Conservation (phyloP, 306 rosid species). For the Medicago arabica region DNA sequence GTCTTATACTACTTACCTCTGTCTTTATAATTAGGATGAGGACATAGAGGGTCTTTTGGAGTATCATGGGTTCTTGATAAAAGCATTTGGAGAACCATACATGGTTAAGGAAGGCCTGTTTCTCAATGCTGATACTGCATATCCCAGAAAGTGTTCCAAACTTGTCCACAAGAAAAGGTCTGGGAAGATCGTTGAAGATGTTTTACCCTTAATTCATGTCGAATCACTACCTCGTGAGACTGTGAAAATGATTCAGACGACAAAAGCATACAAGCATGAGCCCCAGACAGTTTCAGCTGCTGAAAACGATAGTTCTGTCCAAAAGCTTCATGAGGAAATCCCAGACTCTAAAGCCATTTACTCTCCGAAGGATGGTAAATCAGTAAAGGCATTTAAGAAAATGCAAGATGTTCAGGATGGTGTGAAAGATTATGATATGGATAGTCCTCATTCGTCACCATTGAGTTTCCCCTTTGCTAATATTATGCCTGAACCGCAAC, state of each 20-base stretch:
- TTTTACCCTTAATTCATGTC: slow-evolving; percentile 50
- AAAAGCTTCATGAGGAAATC: slow-evolving; percentile 64
- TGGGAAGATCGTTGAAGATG: slow-evolving; percentile 61
- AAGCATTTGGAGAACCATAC: slow-evolving; percentile 79
- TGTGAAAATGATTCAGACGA: slow-evolving; percentile 44
- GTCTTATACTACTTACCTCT: slow-evolving; percentile 39
- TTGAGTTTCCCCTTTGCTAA: slow-evolving; percentile 48
- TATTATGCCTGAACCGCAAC: slow-evolving; percentile 48
- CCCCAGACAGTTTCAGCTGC: slow-evolving; percentile 44
- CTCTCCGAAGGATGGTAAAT: slow-evolving; percentile 53
- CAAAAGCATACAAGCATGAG: slow-evolving; percentile 46
- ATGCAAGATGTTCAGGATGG: slow-evolving; percentile 41
- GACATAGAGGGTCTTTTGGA: slow-evolving; percentile 74
- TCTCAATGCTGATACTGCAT: slow-evolving; percentile 72
- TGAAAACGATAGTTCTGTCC: slow-evolving; percentile 47
- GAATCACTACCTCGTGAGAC: slow-evolving; percentile 48
- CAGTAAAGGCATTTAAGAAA: slow-evolving; percentile 49
- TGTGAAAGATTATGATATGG: slow-evolving; percentile 44
- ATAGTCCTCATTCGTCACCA: slow-evolving; percentile 43
- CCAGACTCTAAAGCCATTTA: slow-evolving; percentile 46
- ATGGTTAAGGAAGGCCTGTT: slow-evolving; percentile 91
- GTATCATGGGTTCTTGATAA: slow-evolving; percentile 77
- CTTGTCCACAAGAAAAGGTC: slow-evolving; percentile 85
- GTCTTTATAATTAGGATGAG: slow-evolving; percentile 72
- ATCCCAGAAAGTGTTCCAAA: slow-evolving; percentile 83